These are phyloP conservation scores for Micractinium conductrix DNA, from an alignment of 139 green algal genomes.

Conservation along the genomic window DNA sequence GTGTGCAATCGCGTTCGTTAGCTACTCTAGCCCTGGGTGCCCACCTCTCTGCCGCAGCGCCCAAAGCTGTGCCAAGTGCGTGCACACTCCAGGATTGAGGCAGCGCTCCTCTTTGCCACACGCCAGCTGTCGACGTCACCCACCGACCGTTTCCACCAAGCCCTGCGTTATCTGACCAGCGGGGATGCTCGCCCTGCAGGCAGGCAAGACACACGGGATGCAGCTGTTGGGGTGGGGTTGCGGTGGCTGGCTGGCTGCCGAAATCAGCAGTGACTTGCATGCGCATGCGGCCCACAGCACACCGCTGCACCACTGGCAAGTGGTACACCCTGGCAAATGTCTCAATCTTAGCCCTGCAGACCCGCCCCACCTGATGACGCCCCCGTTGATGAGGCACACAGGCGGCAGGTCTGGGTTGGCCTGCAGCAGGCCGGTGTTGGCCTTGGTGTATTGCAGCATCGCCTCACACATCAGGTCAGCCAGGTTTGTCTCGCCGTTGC, in stretches of 20 bases:
- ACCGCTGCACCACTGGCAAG: too few species aligned
- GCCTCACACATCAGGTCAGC: constrained; percentile 12
- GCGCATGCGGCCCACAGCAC: too few species aligned
- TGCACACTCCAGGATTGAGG: too few species aligned
- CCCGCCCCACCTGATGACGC: constrained; percentile 4
- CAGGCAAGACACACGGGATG: neutral
- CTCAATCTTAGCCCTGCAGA: too few species aligned
- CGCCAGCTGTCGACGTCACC: too few species aligned
- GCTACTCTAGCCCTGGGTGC: too few species aligned
- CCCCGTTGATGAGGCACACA: constrained; percentile 32
- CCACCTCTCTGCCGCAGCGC: too few species aligned
- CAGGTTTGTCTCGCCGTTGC: constrained; percentile 25
- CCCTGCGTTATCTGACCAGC: constrained; percentile 1
- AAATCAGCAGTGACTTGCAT: neutral
- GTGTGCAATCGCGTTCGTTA: too few species aligned
- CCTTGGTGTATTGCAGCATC: neutral
- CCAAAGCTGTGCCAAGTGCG: too few species aligned
- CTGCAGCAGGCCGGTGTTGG: neutral
- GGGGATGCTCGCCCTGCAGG: constrained; percentile 4
- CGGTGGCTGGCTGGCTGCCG: neutral
- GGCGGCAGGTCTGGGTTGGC: neutral
- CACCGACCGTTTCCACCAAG: too few species aligned
- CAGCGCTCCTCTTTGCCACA: too few species aligned
- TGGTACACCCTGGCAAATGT: too few species aligned
- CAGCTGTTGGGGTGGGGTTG: neutral